A percentile compares a stretch with the other conserved stretches of the same genome.
These are phyloP conservation scores for Scolecobasidium constrictum DNA, from an alignment of 2,329 filamentous ascomycete species.

Conservation along the genomic window DNA sequence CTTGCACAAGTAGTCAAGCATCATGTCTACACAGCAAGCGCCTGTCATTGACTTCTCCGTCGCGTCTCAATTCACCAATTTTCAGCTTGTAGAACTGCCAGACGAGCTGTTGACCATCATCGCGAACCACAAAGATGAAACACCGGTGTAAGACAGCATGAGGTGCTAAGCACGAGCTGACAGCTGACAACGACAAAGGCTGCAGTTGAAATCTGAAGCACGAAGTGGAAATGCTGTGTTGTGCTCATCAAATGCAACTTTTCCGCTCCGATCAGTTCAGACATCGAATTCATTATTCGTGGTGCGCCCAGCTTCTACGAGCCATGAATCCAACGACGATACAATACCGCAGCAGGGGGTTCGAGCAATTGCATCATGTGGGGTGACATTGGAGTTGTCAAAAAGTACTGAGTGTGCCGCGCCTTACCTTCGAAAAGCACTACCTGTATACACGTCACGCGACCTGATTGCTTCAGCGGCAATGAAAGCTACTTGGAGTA, in stretches of 20 bases:
- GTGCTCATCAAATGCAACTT: slow-evolving; percentile 47
- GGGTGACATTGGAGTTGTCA: slow-evolving; percentile 32
- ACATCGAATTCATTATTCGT: slow-evolving; percentile 54
- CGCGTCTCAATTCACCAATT: slow-evolving; percentile 36
- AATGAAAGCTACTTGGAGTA: slow-evolving; percentile 27
- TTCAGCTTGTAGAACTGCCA: slow-evolving; percentile 51
- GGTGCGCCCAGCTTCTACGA: slow-evolving; percentile 23
- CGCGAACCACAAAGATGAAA: slow-evolving; percentile 29
- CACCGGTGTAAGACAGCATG: slow-evolving; percentile 22
- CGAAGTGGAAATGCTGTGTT: slow-evolving; percentile 38
- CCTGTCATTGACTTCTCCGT: slow-evolving; percentile 32
- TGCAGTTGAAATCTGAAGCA: slow-evolving; percentile 28
- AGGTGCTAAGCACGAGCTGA: neutral
- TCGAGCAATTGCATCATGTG: slow-evolving; percentile 27
- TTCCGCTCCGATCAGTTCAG: slow-evolving; percentile 51
- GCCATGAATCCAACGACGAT: neutral
- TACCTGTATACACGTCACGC: slow-evolving; percentile 25
- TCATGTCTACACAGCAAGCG: slow-evolving; percentile 34
- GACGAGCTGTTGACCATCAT: slow-evolving; percentile 45
- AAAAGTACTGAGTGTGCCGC: slow-evolving; percentile 23
- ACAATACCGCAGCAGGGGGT: slow-evolving; percentile 5
- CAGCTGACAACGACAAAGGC: slow-evolving; percentile 13
- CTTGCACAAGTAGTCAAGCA: too few species aligned
- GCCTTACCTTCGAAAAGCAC: slow-evolving; percentile 22
- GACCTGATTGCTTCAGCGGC: slow-evolving; percentile 18